Percentiles rank a stretch among this genome's conserved stretches.
phyloP scores from a whole-genome alignment of 2,329 filamentous ascomycete species.

The Stromatinia cepivora region DNA sequence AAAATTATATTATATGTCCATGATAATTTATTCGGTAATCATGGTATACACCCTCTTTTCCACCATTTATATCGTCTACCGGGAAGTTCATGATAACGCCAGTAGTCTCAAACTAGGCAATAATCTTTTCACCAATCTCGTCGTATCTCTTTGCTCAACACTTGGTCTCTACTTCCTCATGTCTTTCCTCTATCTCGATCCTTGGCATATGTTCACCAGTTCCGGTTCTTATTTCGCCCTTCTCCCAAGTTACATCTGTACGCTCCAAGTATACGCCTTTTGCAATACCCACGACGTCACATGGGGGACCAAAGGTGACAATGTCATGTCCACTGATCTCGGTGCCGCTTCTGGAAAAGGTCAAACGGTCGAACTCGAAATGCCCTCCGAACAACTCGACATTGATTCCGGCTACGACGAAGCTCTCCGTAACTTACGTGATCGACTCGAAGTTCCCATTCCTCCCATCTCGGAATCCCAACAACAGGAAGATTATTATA shows the following conservation, averaged over 20 bases:
- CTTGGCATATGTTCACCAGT: slow-evolving; percentile 98
- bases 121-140: slow-evolving; percentile 92
- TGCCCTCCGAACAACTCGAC: slow-evolving; percentile 96
- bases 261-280: slow-evolving; percentile 95
- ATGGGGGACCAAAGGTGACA: slow-evolving; percentile 99
- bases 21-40: slow-evolving; percentile 89
- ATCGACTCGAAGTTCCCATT: slow-evolving; percentile 78
- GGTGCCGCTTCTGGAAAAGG: slow-evolving; percentile 75
- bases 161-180: slow-evolving; percentile 94
- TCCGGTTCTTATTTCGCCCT: slow-evolving; percentile 90
- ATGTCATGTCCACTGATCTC: slow-evolving; percentile 88
- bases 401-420: slow-evolving; percentile 98
- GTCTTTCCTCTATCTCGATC: slow-evolving; percentile 94
- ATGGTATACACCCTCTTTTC: slow-evolving; percentile 96
- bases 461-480: slow-evolving; percentile 69
- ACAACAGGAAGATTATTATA: slow-evolving; percentile 97
- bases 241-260: slow-evolving; percentile 92
- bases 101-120: slow-evolving; percentile 64
- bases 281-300: slow-evolving; percentile 99
- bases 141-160: slow-evolving; percentile 85
- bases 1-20: slow-evolving; percentile 82
- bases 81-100: slow-evolving; percentile 61
- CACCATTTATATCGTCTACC: slow-evolving; percentile 81
- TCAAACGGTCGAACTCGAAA: slow-evolving; percentile 87
- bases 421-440: slow-evolving; percentile 90